These are phyloP conservation scores for Apiotrichum sp. DNA, from an alignment of 1,284 basidiomycete species.

Conservation along the genomic window DNA sequence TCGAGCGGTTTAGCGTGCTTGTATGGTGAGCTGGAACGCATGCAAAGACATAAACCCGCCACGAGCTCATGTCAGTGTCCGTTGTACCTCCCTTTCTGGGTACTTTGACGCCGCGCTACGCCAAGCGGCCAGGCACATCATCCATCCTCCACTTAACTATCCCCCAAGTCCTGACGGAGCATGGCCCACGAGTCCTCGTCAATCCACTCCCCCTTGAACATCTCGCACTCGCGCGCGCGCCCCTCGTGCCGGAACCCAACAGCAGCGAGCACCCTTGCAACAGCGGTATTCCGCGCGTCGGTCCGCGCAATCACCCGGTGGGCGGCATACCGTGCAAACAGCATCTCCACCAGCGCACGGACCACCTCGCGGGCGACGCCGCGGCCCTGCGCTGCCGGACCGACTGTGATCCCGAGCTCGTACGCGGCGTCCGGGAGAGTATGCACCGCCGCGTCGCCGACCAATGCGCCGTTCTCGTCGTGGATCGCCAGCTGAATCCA, in stretches of 20 bases:
- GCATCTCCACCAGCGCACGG: background rate
- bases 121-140: too few species aligned
- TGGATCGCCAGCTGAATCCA: conserved; percentile 6
- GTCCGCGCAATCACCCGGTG: background rate
- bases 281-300: background rate
- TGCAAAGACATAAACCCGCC: too few species aligned
- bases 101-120: too few species aligned
- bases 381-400: background rate
- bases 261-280: background rate
- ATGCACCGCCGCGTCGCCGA: conserved; percentile 3
- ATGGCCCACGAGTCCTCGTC: background rate
- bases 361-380: background rate
- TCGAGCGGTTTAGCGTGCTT: too few species aligned
- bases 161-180: background rate
- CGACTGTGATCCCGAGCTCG: conserved; percentile 2
- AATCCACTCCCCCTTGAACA: background rate
- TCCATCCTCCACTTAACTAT: too few species aligned
- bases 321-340: background rate
- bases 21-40: too few species aligned
- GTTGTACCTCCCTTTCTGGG: too few species aligned
- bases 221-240: background rate
- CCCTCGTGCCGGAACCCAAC: background rate
- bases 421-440: background rate
- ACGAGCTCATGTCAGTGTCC: too few species aligned
- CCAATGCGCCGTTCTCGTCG: background rate